Percentiles rank a stretch among this genome's conserved stretches.
Conservation (phyloP, 2,329 filamentous ascomycete species). For the Phaeosphaeriaceae sp. region DNA sequence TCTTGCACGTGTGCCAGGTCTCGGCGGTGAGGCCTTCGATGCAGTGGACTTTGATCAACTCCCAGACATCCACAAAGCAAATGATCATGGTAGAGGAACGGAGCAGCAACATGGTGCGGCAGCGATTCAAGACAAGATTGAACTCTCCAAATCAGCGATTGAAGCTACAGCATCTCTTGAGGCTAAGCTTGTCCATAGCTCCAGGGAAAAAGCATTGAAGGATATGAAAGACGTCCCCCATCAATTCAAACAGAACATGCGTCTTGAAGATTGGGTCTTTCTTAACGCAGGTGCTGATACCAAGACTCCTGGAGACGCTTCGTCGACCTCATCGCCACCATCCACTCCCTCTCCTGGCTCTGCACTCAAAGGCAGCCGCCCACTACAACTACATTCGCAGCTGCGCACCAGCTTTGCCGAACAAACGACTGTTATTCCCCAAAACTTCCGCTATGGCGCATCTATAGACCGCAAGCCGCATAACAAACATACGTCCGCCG, state of each 20-base stretch:
- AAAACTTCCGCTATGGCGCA: neutral
- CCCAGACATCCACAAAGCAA: neutral
- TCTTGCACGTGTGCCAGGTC: neutral
- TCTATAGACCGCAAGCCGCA: conserved; percentile 5
- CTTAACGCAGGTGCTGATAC: neutral
- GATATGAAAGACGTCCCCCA: neutral
- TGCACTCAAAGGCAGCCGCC: neutral
- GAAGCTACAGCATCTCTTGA: neutral
- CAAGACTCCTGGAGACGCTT: neutral
- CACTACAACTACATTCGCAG: neutral
- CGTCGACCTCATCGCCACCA: neutral
- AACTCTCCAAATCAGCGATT: neutral
- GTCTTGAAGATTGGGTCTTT: neutral
- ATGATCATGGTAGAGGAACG: neutral
- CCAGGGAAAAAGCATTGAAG: neutral
- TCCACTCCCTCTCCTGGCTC: neutral
- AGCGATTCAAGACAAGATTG: neutral
- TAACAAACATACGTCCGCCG: conserved; percentile 8
- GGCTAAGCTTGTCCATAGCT: neutral
- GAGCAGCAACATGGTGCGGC: neutral
- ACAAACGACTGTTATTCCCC: neutral
- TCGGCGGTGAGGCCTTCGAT: neutral
- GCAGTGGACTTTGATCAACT: neutral
- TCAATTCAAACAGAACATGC: neutral
- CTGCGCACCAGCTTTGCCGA: neutral